A percentile compares a stretch with the other conserved stretches of the same genome.
phyloP scores from a whole-genome alignment of 1,139 yeast species.

The Saccharomyces hybrid region DNA sequence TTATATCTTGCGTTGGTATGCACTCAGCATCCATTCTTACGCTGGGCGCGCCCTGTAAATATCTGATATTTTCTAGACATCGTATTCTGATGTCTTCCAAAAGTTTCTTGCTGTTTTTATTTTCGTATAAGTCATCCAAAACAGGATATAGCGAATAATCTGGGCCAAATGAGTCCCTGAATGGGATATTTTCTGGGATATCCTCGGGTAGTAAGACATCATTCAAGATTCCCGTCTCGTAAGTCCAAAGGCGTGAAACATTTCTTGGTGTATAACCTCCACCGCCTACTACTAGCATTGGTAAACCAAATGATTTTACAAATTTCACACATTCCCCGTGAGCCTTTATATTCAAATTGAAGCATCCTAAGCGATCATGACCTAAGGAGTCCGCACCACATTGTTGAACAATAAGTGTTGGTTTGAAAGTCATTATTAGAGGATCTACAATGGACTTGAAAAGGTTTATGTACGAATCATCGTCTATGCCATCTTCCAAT shows the following conservation, averaged over 20 bases:
- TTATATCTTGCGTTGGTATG: conserved; percentile 75
- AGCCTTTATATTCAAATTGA: conserved; percentile 81
- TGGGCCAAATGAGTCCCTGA: conserved; percentile 85
- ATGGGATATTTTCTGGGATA: conserved; percentile 74
- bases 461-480: conserved; percentile 70
- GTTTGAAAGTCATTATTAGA: conserved; percentile 71
- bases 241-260: conserved; percentile 91
- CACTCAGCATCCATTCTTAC: conserved; percentile 79
- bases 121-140: conserved; percentile 80
- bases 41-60: conserved; percentile 84
- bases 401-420: conserved; percentile 88
- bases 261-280: conserved; percentile 97
- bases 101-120: conserved; percentile 77
- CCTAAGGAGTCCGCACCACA: conserved; percentile 97
- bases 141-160: conserved; percentile 87
- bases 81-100: conserved; percentile 72
- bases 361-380: conserved; percentile 88
- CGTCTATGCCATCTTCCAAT: conserved; percentile 90
- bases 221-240: conserved; percentile 82
- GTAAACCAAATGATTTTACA: conserved; percentile 78
- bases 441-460: conserved; percentile 87
- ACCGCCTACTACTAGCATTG: conserved; percentile 89
- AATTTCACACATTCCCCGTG: conserved; percentile 93
- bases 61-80: conserved; percentile 75
- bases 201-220: conserved; percentile 69